These are phyloP conservation scores for Nyctanthes arbortristis DNA, from an alignment of 257 asterid genomes.

Conservation along the genomic window DNA sequence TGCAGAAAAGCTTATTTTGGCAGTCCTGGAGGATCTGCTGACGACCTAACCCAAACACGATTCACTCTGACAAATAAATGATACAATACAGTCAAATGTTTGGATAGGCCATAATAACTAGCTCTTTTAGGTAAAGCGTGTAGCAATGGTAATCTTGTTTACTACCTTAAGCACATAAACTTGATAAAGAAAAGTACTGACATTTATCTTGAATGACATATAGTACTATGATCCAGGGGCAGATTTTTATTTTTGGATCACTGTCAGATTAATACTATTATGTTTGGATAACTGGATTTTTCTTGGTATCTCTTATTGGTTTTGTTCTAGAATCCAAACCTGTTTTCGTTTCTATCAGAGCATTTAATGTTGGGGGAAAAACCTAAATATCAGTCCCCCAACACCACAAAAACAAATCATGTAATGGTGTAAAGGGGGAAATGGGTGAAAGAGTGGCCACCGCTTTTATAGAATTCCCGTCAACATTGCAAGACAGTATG, in stretches of 20 bases:
- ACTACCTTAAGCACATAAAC: neutral
- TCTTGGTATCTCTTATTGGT: neutral
- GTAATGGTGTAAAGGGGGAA: too few species aligned
- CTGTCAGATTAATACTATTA: neutral
- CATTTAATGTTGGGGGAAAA: too few species aligned
- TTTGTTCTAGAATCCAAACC: neutral
- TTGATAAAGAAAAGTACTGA: neutral
- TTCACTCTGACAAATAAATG: neutral
- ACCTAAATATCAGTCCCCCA: too few species aligned
- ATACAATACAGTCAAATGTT: too few species aligned
- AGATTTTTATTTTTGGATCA: neutral
- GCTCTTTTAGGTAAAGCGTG: neutral
- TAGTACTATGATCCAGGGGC: neutral
- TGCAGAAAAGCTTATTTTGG: neutral
- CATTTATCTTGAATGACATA: neutral
- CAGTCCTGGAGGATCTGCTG: neutral
- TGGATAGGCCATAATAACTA: neutral
- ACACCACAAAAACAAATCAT: too few species aligned
- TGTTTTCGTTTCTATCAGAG: neutral
- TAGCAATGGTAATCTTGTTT: too few species aligned
- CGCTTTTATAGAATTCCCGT: too few species aligned
- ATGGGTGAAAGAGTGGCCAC: too few species aligned
- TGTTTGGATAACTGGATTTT: slow-evolving; percentile 3
- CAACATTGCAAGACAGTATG: too few species aligned
- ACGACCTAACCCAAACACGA: neutral